Percentiles rank a stretch among this genome's conserved stretches.
Conservation (phyloP, 225 moss, liverwort and hornwort genomes). For the Marchantia polymorpha region DNA sequence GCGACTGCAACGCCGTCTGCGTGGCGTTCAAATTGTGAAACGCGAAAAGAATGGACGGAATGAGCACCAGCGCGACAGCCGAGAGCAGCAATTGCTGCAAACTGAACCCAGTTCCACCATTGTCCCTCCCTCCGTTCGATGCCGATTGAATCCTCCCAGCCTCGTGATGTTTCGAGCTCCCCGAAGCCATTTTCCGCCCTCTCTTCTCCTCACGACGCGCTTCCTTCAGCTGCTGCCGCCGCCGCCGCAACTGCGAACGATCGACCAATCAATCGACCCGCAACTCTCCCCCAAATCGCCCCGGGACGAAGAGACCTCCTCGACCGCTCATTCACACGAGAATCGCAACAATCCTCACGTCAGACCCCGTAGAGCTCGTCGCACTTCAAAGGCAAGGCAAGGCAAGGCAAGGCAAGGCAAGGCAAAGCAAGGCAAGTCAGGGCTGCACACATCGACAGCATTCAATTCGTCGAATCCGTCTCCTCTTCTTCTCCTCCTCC, state of each 20-base stretch:
- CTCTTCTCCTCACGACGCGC: not conserved
- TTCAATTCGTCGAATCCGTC: not conserved
- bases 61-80: slow-evolving; percentile 31
- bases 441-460: not conserved
- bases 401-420: not conserved
- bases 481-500: not conserved
- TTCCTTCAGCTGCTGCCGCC: too few species aligned
- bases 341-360: not conserved
- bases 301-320: not conserved
- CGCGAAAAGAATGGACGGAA: slow-evolving; percentile 40
- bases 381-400: not conserved
- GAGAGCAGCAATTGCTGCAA: slow-evolving; percentile 33
- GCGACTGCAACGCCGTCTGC: not conserved
- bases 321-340: not conserved
- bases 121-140: not conserved
- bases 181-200: slow-evolving; percentile 17
- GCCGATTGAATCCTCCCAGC: slow-evolving; percentile 14
- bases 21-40: slow-evolving; percentile 23
- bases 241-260: not conserved
- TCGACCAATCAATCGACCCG: not conserved
- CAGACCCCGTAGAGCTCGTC: not conserved
- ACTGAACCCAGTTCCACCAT: slow-evolving; percentile 13
- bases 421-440: not conserved
- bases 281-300: not conserved
- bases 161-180: slow-evolving; percentile 29